phyloP scores from a whole-genome alignment of 208 protist genomes.

The Naegleria gruberi region DNA sequence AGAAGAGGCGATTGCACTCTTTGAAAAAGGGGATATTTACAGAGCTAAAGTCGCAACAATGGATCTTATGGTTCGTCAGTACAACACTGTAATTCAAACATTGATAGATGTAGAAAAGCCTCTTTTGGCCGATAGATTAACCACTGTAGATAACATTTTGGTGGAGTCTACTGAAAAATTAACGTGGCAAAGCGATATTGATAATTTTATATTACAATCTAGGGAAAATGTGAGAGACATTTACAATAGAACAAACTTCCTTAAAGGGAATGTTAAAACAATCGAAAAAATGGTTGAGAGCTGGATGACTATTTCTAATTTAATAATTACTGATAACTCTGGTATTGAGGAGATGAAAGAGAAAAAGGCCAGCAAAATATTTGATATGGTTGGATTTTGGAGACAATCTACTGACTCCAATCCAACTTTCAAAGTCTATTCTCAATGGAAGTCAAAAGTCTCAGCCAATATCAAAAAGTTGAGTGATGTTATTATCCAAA shows the following conservation, averaged over 20 bases:
- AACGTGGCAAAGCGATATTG: conserved; percentile 5
- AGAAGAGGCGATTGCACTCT: neutral
- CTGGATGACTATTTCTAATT: neutral
- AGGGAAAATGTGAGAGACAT: neutral
- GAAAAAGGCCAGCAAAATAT: neutral
- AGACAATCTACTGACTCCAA: neutral
- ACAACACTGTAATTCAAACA: conserved; percentile 21
- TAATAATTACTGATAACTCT: neutral
- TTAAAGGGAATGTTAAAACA: conserved; percentile 23
- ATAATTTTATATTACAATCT: neutral
- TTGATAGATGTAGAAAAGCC: conserved; percentile 4
- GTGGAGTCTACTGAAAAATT: neutral
- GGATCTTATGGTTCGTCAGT: neutral
- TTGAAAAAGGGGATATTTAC: neutral
- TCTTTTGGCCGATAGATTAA: neutral
- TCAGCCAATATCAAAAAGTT: neutral
- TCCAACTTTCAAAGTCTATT: neutral
- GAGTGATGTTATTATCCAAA: neutral
- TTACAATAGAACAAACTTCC: conserved; percentile 2
- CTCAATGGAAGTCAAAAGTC: neutral
- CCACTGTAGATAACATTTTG: neutral
- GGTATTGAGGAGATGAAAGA: neutral
- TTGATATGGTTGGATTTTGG: neutral
- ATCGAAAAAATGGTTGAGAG: conserved; percentile 22
- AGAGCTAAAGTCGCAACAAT: neutral